Percentiles rank a stretch among this genome's conserved stretches.
Evolutionary conservation across 2,329 filamentous ascomycete species (phyloP).

Genomic region (Coniochaeta sp.): DNA sequence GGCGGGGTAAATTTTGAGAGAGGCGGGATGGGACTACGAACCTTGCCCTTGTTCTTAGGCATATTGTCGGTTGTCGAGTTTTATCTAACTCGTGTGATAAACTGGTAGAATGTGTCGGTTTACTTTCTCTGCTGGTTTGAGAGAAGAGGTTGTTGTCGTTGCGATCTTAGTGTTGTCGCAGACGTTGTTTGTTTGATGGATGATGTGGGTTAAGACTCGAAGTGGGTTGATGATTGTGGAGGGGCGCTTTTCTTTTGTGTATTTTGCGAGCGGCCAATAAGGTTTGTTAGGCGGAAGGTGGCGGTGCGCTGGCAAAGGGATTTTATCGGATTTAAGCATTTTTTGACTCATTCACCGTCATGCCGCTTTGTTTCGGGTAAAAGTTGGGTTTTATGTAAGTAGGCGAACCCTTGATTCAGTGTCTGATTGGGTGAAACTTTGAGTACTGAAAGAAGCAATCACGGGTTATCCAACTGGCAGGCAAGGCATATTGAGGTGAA

Average conservation of each 20-base stretch:
- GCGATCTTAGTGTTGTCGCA: neutral
- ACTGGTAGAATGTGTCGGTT: neutral
- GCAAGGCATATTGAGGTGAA: too few species aligned
- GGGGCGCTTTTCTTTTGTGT: neutral
- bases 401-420: too few species aligned
- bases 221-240: neutral
- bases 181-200: too few species aligned
- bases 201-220: neutral
- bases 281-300: neutral
- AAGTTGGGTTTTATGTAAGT: too few species aligned
- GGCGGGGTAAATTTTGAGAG: slow-evolving; percentile 5
- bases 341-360: slow-evolving; percentile 3
- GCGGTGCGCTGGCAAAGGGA: neutral
- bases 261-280: neutral
- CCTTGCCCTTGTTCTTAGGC: slow-evolving; percentile 99
- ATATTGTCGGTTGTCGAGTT: slow-evolving; percentile 48
- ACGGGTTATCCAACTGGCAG: too few species aligned
- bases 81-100: neutral
- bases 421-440: too few species aligned
- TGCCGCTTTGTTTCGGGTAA: too few species aligned
- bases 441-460: too few species aligned
- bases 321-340: neutral
- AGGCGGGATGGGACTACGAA: slow-evolving; percentile 27
- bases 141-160: neutral
- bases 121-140: neutral